These are phyloP conservation scores for Elaeis oleifera DNA, from an alignment of 202 grass and related monocot genomes.

Conservation along the genomic window DNA sequence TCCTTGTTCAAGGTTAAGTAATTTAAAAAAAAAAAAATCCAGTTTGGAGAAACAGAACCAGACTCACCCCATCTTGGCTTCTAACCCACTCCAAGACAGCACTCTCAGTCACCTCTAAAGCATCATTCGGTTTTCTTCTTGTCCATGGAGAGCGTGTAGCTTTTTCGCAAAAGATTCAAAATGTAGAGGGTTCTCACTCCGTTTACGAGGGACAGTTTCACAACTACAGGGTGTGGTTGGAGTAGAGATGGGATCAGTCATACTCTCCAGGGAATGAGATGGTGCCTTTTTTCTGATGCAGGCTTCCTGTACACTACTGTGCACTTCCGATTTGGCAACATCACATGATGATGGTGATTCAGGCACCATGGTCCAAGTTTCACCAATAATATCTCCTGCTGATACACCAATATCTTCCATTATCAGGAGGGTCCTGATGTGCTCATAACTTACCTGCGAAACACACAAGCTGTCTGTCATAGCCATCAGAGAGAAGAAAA, in stretches of 20 bases:
- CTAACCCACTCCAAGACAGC: slow-evolving; percentile 48
- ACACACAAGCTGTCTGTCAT: neutral
- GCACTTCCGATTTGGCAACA: no score
- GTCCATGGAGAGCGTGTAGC: slow-evolving; percentile 32
- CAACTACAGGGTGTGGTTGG: neutral
- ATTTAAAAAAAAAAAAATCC: slow-evolving; percentile 1
- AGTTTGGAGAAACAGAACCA: neutral
- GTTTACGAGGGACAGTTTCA: neutral
- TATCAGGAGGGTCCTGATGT: slow-evolving; percentile 60
- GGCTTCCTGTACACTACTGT: neutral
- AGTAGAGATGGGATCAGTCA: neutral
- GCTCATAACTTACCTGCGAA: slow-evolving; percentile 65
- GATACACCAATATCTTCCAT: slow-evolving; percentile 45
- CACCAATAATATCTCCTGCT: slow-evolving; percentile 39
- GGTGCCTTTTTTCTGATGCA: neutral
- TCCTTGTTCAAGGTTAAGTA: neutral
- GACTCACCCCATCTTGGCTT: slow-evolving; percentile 49
- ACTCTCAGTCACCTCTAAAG: slow-evolving; percentile 29
- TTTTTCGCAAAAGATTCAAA: slow-evolving; percentile 30
- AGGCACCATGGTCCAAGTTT: neutral
- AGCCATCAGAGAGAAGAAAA: no score
- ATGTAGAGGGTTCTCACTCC: neutral
- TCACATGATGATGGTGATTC: neutral
- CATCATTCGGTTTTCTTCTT: neutral
- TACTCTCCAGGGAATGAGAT: neutral